A percentile compares a stretch with the other conserved stretches of the same genome.
These are phyloP conservation scores for Periconia digitata DNA, from an alignment of 2,329 filamentous ascomycete species.

Conservation along the genomic window DNA sequence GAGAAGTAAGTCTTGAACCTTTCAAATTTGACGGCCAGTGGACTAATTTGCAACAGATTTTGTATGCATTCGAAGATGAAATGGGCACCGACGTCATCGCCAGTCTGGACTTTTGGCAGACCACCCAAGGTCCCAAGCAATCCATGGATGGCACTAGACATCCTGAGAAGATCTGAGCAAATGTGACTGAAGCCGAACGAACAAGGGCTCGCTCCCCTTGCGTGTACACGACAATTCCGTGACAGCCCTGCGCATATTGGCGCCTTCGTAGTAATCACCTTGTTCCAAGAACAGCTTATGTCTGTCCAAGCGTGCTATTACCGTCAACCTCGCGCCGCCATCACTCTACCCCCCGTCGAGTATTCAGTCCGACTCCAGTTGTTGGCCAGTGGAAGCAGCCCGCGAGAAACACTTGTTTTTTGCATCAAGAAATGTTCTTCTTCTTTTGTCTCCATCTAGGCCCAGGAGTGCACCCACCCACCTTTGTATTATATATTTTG, in stretches of 20 bases:
- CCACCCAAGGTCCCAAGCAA: constrained; percentile 29
- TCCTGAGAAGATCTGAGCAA: constrained; percentile 28
- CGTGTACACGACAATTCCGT: not conserved
- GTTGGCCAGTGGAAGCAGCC: not conserved
- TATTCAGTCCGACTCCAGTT: not conserved
- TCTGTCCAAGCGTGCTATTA: not conserved
- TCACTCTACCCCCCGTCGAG: not conserved
- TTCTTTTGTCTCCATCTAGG: not conserved
- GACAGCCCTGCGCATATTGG: too few species aligned
- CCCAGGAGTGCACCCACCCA: constrained; percentile 1
- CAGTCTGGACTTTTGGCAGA: constrained; percentile 88
- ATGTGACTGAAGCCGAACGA: not conserved
- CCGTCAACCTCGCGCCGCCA: not conserved
- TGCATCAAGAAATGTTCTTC: not conserved
- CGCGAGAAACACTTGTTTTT: not conserved
- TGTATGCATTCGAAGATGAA: constrained; percentile 98
- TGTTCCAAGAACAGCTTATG: too few species aligned
- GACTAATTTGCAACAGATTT: constrained; percentile 63
- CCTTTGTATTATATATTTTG: constrained; percentile 14
- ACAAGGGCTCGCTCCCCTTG: not conserved
- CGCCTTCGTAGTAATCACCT: not conserved
- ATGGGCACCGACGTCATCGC: constrained; percentile 90
- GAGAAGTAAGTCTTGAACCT: constrained; percentile 68
- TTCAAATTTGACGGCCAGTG: too few species aligned
- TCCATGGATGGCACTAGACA: constrained; percentile 27